A percentile compares a stretch with the other conserved stretches of the same genome.
Evolutionary conservation across 345 rosid genomes (phyloP).

Genomic region (Gossypium arboreum): DNA sequence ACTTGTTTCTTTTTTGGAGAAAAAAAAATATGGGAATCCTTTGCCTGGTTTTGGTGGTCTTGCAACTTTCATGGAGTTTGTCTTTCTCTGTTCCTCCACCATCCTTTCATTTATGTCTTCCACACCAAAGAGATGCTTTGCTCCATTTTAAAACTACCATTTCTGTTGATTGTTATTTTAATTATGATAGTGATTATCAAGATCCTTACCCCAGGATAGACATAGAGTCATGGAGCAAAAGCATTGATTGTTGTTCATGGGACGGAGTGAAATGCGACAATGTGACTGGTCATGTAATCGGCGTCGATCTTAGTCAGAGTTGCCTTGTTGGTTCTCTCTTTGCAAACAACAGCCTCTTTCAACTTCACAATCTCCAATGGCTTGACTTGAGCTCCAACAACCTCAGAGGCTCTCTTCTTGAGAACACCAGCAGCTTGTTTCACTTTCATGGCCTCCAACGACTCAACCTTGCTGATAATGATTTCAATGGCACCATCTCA

Average conservation of each 20-base stretch:
- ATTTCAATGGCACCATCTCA: not conserved
- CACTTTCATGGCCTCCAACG: not conserved
- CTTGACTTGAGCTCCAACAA: not conserved
- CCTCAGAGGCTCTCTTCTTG: not conserved
- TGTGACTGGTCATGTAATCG: slow-evolving; percentile 4
- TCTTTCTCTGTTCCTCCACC: not conserved
- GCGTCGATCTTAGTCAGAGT: slow-evolving; percentile 20
- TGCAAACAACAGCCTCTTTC: slow-evolving; percentile 23
- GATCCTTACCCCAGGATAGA: not conserved
- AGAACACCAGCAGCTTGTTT: not conserved
- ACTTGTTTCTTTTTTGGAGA: not conserved
- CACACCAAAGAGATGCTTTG: not conserved
- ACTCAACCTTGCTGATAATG: not conserved
- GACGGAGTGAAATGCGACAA: slow-evolving; percentile 25
- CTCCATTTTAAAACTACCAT: not conserved
- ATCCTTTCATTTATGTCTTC: not conserved
- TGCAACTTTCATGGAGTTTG: not conserved
- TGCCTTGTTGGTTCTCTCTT: slow-evolving; percentile 6
- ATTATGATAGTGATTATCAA: no score
- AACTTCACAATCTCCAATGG: slow-evolving; percentile 20
- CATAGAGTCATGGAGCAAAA: slow-evolving; percentile 16
- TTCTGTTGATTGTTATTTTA: not conserved
- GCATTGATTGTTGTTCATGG: slow-evolving; percentile 30
- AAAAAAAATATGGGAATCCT: not conserved
- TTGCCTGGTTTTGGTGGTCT: not conserved